These are phyloP conservation scores for Psidium guajava DNA, from an alignment of 345 rosid genomes.

Conservation along the genomic window DNA sequence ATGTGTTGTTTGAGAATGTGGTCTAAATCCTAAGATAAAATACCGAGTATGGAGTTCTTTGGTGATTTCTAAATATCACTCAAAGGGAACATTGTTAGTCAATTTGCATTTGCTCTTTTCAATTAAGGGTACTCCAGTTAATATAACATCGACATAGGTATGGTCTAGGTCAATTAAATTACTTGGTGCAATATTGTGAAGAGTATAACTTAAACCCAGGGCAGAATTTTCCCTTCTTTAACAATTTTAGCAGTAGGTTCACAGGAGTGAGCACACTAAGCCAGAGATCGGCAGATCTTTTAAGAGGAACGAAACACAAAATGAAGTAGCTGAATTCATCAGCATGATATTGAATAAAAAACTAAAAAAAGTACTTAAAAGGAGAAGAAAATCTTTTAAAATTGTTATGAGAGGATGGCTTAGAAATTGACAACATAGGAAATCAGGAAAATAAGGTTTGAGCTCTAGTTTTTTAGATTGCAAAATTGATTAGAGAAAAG, in stretches of 20 bases:
- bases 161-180: no score
- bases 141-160: not conserved
- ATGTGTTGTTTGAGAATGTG: no score
- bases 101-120: not conserved
- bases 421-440: not conserved
- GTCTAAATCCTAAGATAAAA: no score
- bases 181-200: not conserved
- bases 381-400: no score
- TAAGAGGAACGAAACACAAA: no score
- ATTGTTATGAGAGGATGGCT: not conserved
- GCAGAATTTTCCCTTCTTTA: not conserved
- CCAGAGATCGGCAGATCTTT: not conserved
- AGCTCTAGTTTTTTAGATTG: not conserved
- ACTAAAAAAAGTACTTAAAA: no score
- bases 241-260: no score
- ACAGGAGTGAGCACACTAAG: not conserved
- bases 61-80: no score
- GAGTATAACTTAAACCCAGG: not conserved
- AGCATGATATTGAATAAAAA: no score
- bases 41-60: no score
- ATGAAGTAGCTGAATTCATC: no score
- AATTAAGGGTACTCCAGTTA: not conserved
- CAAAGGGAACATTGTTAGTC: not conserved
- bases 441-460: not conserved
- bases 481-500: not conserved